phyloP scores from a whole-genome alignment of 495 filamentous ascomycete genomes.

The Tuber microsphaerosporum region DNA sequence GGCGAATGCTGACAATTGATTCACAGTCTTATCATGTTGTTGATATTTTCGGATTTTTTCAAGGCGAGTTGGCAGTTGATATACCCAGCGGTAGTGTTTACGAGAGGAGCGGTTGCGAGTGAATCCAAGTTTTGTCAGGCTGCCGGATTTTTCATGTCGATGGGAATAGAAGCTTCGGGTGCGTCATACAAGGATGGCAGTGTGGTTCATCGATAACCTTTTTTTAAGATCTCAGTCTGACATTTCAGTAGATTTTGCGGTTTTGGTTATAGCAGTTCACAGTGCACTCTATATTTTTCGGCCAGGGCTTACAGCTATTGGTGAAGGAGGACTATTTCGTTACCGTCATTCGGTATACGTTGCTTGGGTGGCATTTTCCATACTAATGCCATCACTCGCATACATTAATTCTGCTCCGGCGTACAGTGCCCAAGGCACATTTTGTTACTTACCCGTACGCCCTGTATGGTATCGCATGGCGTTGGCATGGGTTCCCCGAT shows the following conservation, averaged over 20 bases:
- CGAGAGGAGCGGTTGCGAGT: constrained; percentile 46
- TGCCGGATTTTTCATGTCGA: constrained; percentile 57
- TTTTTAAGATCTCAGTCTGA: constrained; percentile 11
- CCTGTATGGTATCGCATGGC: constrained; percentile 59
- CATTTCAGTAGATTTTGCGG: constrained; percentile 52
- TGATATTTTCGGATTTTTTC: constrained; percentile 62
- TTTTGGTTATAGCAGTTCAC: constrained; percentile 64
- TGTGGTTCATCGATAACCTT: neutral
- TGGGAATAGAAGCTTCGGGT: constrained; percentile 61
- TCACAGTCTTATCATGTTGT: constrained; percentile 59
- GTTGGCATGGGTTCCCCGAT: constrained; percentile 65
- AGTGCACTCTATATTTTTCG: constrained; percentile 61
- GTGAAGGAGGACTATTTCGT: constrained; percentile 59
- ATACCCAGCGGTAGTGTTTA: constrained; percentile 52
- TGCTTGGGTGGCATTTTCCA: constrained; percentile 52
- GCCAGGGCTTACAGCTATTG: constrained; percentile 44
- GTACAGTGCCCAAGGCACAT: constrained; percentile 56
- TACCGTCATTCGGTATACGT: constrained; percentile 54
- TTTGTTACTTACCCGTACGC: constrained; percentile 60
- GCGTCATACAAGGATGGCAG: constrained; percentile 23
- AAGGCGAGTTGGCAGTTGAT: constrained; percentile 61
- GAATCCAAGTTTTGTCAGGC: constrained; percentile 57
- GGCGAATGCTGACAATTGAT: constrained; percentile 31
- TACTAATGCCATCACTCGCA: constrained; percentile 55
- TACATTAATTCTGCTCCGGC: constrained; percentile 53